Percentiles rank a stretch among this genome's conserved stretches.
phyloP scores from a whole-genome alignment of 192 early-diverging fungal genomes.

The Mortierella claussenii region DNA sequence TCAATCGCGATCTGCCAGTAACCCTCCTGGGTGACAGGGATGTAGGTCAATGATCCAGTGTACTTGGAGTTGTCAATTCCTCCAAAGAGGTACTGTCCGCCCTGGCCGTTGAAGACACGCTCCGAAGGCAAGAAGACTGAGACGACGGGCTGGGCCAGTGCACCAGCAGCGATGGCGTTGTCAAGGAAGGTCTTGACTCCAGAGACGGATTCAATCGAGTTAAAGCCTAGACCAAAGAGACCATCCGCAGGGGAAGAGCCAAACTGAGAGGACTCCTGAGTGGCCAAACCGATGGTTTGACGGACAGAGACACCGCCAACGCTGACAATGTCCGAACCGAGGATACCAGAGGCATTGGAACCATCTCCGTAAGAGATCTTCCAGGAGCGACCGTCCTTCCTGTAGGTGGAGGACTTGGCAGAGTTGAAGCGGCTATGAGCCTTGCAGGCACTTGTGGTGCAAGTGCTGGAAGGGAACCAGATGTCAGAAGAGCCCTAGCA shows the following conservation, averaged over 20 bases:
- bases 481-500: constrained; percentile 66
- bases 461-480: constrained; percentile 66
- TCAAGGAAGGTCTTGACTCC: constrained; percentile 65
- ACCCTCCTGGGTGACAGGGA: constrained; percentile 62
- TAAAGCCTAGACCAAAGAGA: constrained; percentile 71
- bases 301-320: constrained; percentile 69
- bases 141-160: constrained; percentile 64
- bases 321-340: constrained; percentile 64
- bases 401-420: constrained; percentile 61
- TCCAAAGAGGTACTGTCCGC: constrained; percentile 58
- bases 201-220: constrained; percentile 52
- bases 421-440: constrained; percentile 60
- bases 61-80: constrained; percentile 59
- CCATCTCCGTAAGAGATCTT: constrained; percentile 74
- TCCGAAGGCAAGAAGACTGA: constrained; percentile 66
- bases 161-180: constrained; percentile 63
- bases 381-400: constrained; percentile 67
- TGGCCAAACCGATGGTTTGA: constrained; percentile 72
- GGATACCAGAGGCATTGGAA: constrained; percentile 57
- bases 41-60: constrained; percentile 60
- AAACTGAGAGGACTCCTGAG: constrained; percentile 63
- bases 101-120: constrained; percentile 11
- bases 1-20: constrained; percentile 70
- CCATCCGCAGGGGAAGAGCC: constrained; percentile 66
- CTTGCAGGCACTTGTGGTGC: constrained; percentile 55